Base-by-base conservation (phyloP, 805 yeast genomes). In the Saccharomyces mikatae region DNA sequence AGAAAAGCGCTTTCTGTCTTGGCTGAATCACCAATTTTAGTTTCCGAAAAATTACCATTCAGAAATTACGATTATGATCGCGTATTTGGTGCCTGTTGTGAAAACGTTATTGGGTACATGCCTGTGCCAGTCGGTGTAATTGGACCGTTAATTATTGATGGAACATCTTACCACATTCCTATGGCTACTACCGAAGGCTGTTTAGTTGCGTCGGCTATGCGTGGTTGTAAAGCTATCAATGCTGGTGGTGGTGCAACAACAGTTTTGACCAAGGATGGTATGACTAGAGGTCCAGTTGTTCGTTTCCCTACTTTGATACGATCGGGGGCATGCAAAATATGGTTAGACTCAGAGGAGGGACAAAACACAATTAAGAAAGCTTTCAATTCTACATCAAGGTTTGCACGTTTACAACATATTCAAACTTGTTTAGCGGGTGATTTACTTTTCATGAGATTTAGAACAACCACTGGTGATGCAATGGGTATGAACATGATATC, bases 401-500 rank as follows among this genome's bases (percentile, higher is more conserved):
- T 94, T 74, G 99, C 99, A 17, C 83, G 97, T 67, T 80, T 94
- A 65, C 96, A 88, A 71, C 87, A 87, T 62, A 77, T 92, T 60
- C 87, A 89, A 71, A 89, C 97, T 17, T 96, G 98, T 2, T 76
- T 92, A 71, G 99, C 99, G 17, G 99, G 99, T 30, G 86, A 86
- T 50, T 77, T 87, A 62, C 77, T 94, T 63, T 94, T 81, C 66
- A 86, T 94, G 63, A 83, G 99, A 67, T 94, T 94, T 77, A 83
- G 91, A 70, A 95, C 99, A n/a, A 90, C 96, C 44, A 94, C 99
- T 21, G 99, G 99, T 72, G 99, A 94, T 76, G 99, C 99, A 21
- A 94, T 94, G 99, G 99, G 99, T 60, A 94, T 94, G 99, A 94
- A 94, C 71, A 94, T 94, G 99, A 94, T 94, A 58, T 92, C 98